A percentile compares a stretch with the other conserved stretches of the same genome.
phyloP scores from a whole-genome alignment of 306 rosid genomes.

The Inga oerstediana region DNA sequence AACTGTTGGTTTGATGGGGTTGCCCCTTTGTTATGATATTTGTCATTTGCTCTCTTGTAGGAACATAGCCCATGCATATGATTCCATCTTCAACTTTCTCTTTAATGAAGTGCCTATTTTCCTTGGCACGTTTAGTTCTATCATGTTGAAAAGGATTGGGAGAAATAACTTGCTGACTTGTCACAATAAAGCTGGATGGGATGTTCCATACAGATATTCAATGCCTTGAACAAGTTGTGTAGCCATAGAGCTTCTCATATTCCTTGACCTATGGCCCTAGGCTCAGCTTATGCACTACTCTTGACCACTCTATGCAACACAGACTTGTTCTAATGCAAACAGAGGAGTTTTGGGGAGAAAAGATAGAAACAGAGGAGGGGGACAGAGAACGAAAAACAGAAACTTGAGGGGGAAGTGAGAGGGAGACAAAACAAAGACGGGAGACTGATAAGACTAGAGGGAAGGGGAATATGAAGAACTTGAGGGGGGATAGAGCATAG shows the following conservation, averaged over 20 bases:
- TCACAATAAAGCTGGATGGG: neutral
- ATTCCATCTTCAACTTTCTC: neutral
- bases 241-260: neutral
- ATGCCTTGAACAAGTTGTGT: too few species aligned
- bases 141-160: neutral
- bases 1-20: neutral
- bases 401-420: too few species aligned
- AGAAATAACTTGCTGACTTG: neutral
- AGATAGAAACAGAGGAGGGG: too few species aligned
- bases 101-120: neutral
- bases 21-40: neutral
- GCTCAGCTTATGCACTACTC: neutral
- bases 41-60: too few species aligned
- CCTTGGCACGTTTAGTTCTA: neutral
- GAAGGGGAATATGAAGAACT: too few species aligned
- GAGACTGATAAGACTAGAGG: too few species aligned
- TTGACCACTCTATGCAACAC: neutral
- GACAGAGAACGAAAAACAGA: too few species aligned
- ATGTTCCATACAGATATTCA: neutral
- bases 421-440: too few species aligned
- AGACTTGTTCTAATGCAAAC: too few species aligned
- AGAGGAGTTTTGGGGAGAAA: too few species aligned
- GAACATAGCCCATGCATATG: neutral
- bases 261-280: neutral
- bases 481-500: too few species aligned